Base-by-base conservation (phyloP, 805 yeast genomes). In the Candida sakaeoensis region DNA sequence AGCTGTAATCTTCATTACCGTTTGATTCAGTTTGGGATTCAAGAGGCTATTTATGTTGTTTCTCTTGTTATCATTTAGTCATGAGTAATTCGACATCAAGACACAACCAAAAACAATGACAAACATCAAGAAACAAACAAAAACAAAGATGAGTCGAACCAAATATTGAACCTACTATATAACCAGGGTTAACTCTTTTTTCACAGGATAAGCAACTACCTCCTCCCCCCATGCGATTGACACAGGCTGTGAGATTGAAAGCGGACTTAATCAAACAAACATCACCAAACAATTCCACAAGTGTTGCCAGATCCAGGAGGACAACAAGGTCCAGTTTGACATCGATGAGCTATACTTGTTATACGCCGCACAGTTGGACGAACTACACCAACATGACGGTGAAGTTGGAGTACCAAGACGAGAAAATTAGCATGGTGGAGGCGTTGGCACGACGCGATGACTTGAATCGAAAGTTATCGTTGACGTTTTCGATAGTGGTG, bases 1-100 rank as follows among this genome's bases (percentile, higher is more conserved):
- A 23, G 27, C 36, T 10, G 36, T 28, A 12, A 33, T 19, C 24
- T 23, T 33, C 36, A 33, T 33, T 5, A 15, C 16, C n/a, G n/a
- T n/a, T n/a, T n/a, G n/a, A n/a, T n/a, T n/a, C n/a, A n/a, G n/a
- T n/a, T n/a, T n/a, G n/a, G n/a, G n/a, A n/a, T n/a, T n/a, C n/a
- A n/a, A n/a, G n/a, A n/a, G n/a, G n/a, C n/a, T n/a, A n/a, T n/a
- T n/a, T n/a, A n/a, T n/a, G n/a, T n/a, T n/a, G n/a, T n/a, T n/a
- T n/a, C n/a, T n/a, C n/a, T n/a, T n/a, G n/a, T n/a, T n/a, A n/a
- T n/a, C 8, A 23, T 23, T 23, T 23, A 23, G 25, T 23, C 25
- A 23, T 23, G 25, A 23, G 8, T 23, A 10, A 8, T 23, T 23
- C n/a, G 9, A 21, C 24, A 21, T 21, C 28, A 25, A 25, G 14